phyloP scores from a whole-genome alignment of 352 stramenopile species.

The Thalassiosira exigua region DNA sequence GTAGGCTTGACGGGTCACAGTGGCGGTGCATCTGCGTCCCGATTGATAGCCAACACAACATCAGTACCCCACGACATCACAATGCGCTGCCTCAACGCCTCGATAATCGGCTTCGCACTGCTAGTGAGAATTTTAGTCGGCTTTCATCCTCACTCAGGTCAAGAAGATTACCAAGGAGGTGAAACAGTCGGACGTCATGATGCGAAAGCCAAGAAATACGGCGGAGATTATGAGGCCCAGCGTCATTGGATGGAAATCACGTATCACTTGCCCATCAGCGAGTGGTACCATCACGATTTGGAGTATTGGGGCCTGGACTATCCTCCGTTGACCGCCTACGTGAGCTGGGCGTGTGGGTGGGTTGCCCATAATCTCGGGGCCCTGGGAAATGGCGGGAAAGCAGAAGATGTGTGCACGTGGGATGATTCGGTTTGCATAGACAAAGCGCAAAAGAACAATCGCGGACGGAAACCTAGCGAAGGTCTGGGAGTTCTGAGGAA shows the following conservation, averaged over 20 bases:
- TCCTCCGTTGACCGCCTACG: constrained; percentile 93
- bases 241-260: constrained; percentile 99
- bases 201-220: constrained; percentile 50
- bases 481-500: constrained; percentile 40
- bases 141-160: constrained; percentile 74
- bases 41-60: too few relatives aligned
- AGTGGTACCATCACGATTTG: constrained; percentile 98
- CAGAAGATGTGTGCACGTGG: background rate
- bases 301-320: constrained; percentile 99
- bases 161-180: constrained; percentile 78
- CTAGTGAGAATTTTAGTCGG: constrained; percentile 68
- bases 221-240: constrained; percentile 97
- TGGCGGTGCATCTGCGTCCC: too few relatives aligned
- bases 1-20: too few relatives aligned
- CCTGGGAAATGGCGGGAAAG: constrained; percentile 73
- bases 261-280: constrained; percentile 88
- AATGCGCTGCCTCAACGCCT: constrained; percentile 3
- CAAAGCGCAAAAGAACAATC: constrained; percentile 82
- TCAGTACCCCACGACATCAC: background rate
- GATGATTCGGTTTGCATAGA: constrained; percentile 4
- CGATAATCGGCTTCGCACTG: constrained; percentile 43
- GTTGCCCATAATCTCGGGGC: constrained; percentile 81
- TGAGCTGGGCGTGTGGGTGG: constrained; percentile 85
- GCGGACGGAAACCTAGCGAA: constrained; percentile 81
- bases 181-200: background rate